Evolutionary conservation across 2,329 filamentous ascomycete genomes (phyloP).

Genomic region (Aspergillus latus): DNA sequence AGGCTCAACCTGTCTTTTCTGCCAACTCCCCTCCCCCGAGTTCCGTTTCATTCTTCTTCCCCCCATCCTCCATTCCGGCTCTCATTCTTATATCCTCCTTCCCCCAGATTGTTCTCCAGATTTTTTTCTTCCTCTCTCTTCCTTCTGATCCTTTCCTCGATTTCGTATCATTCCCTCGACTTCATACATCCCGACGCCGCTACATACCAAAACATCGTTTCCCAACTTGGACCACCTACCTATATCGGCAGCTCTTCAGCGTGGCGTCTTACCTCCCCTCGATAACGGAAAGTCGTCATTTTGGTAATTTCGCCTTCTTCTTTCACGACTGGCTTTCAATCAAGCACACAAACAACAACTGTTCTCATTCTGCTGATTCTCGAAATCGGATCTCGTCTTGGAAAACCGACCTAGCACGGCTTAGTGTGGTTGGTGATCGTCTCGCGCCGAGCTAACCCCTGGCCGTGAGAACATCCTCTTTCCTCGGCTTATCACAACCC

Average conservation of each 20-base stretch:
- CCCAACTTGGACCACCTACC: constrained; percentile 10
- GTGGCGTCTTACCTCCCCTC: constrained; percentile 11
- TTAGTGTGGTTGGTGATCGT: constrained; percentile 33
- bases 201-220: neutral
- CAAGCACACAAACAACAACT: constrained; percentile 5
- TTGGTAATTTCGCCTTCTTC: neutral
- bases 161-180: constrained; percentile 12
- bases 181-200: neutral
- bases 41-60: constrained; percentile 27
- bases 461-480: constrained; percentile 23
- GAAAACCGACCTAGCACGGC: constrained; percentile 17
- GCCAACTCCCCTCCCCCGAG: constrained; percentile 27
- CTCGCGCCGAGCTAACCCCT: constrained; percentile 26
- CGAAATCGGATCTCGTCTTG: constrained; percentile 10
- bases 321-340: neutral
- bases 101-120: constrained; percentile 31
- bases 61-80: constrained; percentile 22
- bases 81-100: constrained; percentile 30
- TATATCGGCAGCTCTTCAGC: constrained; percentile 3
- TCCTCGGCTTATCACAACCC: constrained; percentile 21
- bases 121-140: constrained; percentile 27
- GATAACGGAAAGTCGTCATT: constrained; percentile 11
- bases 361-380: constrained; percentile 19
- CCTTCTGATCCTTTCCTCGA: constrained; percentile 21
- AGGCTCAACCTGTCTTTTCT: no score